These are phyloP conservation scores for Phytopythium oedochilum DNA, from an alignment of 352 stramenopile genomes.

Conservation along the genomic window DNA sequence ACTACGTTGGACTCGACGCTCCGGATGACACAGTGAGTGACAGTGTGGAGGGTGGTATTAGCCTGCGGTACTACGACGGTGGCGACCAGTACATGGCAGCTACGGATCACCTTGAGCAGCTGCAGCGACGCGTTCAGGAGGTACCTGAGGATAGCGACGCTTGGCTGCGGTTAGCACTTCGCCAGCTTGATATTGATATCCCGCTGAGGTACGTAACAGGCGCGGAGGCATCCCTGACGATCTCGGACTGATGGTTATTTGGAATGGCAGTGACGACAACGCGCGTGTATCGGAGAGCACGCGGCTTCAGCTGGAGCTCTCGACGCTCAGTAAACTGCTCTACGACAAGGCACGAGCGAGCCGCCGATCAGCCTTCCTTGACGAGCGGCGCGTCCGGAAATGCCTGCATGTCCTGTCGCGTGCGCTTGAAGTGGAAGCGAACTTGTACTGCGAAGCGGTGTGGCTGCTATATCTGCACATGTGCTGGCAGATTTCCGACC, in stretches of 20 bases:
- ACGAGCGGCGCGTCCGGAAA: conserved; percentile 21
- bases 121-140: conserved; percentile 28
- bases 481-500: conserved; percentile 17
- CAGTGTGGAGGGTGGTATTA: background rate
- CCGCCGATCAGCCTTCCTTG: conserved; percentile 6
- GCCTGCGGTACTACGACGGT: conserved; percentile 26
- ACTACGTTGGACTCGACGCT: background rate
- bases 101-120: conserved; percentile 6
- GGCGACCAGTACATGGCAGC: conserved; percentile 13
- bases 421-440: conserved; percentile 37
- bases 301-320: conserved; percentile 20
- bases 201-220: conserved; percentile 18
- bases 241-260: too few relatives aligned
- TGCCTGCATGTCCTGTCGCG: conserved; percentile 32
- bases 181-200: conserved; percentile 40
- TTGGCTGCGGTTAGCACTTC: conserved; percentile 48
- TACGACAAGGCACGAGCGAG: conserved; percentile 10
- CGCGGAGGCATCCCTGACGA: background rate
- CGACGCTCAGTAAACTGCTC: conserved; percentile 20
- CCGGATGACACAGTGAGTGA: background rate
- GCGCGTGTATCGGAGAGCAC: conserved; percentile 15
- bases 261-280: conserved; percentile 20
- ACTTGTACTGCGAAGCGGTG: conserved; percentile 36
- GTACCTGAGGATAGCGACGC: conserved; percentile 24
- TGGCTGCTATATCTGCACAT: conserved; percentile 41